Evolutionary conservation across 2,329 filamentous ascomycete species (phyloP).

Genomic region (Aplosporella prunicola): DNA sequence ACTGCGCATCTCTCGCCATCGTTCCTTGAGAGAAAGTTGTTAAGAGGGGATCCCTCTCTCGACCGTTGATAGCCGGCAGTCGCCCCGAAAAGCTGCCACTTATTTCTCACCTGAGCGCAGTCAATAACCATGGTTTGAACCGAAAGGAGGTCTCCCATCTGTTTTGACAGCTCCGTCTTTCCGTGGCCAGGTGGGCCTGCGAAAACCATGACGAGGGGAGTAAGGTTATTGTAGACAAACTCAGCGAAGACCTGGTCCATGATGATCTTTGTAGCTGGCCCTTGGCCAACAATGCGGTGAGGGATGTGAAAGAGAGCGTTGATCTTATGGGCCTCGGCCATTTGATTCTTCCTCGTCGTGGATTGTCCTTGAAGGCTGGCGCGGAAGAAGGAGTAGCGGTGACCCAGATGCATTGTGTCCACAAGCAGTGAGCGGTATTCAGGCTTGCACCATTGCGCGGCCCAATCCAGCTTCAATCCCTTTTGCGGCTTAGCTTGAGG

Average conservation of each 20-base stretch:
- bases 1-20: constrained; percentile 32
- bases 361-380: background rate
- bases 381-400: background rate
- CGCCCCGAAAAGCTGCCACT: constrained; percentile 34
- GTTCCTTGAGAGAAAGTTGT: constrained; percentile 38
- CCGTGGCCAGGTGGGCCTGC: constrained; percentile 13
- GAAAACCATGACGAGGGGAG: constrained; percentile 12
- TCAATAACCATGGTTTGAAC: constrained; percentile 8
- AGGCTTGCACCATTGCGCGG: background rate
- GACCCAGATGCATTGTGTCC: background rate
- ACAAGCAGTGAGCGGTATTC: background rate
- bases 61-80: constrained; percentile 23
- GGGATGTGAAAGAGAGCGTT: constrained; percentile 1
- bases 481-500: background rate
- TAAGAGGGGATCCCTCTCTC: constrained; percentile 34
- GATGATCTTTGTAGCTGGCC: background rate
- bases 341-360: background rate
- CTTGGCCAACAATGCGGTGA: constrained; percentile 8
- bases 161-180: constrained; percentile 13
- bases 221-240: background rate
- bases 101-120: constrained; percentile 4
- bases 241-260: constrained; percentile 1
- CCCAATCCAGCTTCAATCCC: background rate
- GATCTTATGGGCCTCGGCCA: constrained; percentile 5
- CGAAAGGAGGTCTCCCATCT: constrained; percentile 10